Conservation (phyloP, 805 yeast species). For the Ogataea pignaliae region DNA sequence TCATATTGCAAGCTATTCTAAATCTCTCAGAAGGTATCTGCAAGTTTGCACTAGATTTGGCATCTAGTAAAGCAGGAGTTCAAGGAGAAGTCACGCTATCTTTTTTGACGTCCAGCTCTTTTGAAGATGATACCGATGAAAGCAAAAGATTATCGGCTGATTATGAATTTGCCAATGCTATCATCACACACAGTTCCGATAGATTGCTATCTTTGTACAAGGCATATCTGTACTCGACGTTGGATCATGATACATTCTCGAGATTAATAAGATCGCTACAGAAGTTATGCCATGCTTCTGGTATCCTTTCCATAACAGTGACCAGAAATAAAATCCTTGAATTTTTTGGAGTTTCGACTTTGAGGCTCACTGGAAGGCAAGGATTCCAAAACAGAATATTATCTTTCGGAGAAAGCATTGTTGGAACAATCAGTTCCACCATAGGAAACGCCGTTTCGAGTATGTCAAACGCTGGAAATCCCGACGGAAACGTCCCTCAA, state of each 20-base stretch:
- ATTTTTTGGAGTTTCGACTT: conserved; percentile 42
- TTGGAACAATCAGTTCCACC: conserved; percentile 45
- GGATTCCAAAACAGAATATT: conserved; percentile 32
- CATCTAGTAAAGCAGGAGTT: conserved; percentile 17
- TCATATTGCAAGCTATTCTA: conserved; percentile 51
- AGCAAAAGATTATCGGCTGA: conserved; percentile 3
- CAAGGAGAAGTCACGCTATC: conserved; percentile 9
- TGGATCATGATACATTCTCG: conserved; percentile 71
- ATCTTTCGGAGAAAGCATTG: conserved; percentile 48
- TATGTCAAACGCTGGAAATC: conserved; percentile 11
- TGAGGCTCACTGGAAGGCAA: conserved; percentile 34
- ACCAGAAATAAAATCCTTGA: conserved; percentile 55
- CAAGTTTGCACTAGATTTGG: conserved; percentile 41
- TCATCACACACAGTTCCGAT: conserved; percentile 35
- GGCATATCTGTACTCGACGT: conserved; percentile 55
- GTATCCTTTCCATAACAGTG: conserved; percentile 54
- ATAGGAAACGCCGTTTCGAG: conserved; percentile 34
- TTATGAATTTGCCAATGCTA: conserved; percentile 15
- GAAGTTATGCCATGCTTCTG: conserved; percentile 76
- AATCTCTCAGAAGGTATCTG: conserved; percentile 68
- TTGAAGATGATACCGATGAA: conserved; percentile 8
- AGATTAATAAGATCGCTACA: conserved; percentile 68
- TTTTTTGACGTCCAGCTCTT: conserved; percentile 20
- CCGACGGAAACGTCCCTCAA: conserved; percentile 1
- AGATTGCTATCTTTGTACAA: conserved; percentile 41